These are phyloP conservation scores for Calycina marina DNA, from an alignment of 2,329 filamentous ascomycete species.

Conservation along the genomic window DNA sequence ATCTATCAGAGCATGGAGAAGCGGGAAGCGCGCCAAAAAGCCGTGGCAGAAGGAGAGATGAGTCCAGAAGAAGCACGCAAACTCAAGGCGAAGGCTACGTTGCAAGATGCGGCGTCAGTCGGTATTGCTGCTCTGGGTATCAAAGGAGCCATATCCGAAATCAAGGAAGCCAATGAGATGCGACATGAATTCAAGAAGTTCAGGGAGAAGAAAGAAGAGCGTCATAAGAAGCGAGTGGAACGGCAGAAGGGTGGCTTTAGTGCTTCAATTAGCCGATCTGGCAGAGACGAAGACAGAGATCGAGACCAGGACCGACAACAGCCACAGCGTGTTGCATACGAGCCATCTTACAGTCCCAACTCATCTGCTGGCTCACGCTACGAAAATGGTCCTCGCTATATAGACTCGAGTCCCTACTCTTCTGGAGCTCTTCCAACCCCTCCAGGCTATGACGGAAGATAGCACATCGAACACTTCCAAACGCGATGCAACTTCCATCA, in stretches of 20 bases:
- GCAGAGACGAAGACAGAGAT: conserved; percentile 19
- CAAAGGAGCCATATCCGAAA: conserved; percentile 47
- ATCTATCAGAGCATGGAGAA: conserved; percentile 50
- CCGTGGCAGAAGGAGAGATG: conserved; percentile 49
- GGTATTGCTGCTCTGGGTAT: conserved; percentile 54
- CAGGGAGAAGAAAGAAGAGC: conserved; percentile 31
- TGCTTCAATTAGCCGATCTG: conserved; percentile 13
- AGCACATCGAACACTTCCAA: neutral
- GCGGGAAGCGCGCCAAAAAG: conserved; percentile 41
- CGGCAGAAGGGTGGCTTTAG: conserved; percentile 25
- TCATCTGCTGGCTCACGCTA: conserved; percentile 17
- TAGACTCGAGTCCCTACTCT: conserved; percentile 31
- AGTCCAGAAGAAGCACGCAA: conserved; percentile 45
- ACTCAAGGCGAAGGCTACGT: conserved; percentile 45
- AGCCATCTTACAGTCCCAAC: conserved; percentile 3
- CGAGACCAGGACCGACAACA: conserved; percentile 3
- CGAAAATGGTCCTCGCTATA: conserved; percentile 26
- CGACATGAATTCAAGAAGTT: conserved; percentile 40
- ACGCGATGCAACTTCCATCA: conserved; percentile 4
- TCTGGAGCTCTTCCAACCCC: conserved; percentile 19
- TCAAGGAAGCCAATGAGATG: conserved; percentile 52
- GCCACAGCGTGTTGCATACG: conserved; percentile 6
- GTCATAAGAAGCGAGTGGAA: conserved; percentile 30
- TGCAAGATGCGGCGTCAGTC: conserved; percentile 50
- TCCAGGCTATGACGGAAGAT: conserved; percentile 17